Base-by-base conservation (phyloP, 345 rosid species). In the Angophora floribunda region DNA sequence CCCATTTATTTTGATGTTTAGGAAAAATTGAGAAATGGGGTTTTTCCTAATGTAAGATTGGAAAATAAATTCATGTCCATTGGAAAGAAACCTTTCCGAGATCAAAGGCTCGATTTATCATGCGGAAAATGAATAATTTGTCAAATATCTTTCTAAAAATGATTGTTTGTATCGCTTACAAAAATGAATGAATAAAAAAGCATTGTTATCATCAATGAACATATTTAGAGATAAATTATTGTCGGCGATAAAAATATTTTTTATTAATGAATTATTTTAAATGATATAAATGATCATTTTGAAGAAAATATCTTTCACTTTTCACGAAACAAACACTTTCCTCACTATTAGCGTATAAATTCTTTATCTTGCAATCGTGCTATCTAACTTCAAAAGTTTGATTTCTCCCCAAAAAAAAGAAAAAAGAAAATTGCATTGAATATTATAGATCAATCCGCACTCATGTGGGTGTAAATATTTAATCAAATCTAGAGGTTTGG, bases 81-180 rank as follows among this genome's bases (percentile, higher is more conserved):
- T 70, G 24, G 13, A 7, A 65, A 36, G 45, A 70, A 70, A 63
- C 9, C 13, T 70, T 13, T 70, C 3, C 24, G 3, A 32, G 45
- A 36, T 70, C 80, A 70, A 70, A 70, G 3, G 13, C 4, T 6
- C 6, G 3, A 0, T 16, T 70, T 9, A 6, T 32, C 36, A 16
- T 0, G 17, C 5, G 6, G 16, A 17, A 70, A 36, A 30, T 70
- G 3, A 8, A 70, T 4, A 6, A 32, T 70, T 32, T 32, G 2
- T 4, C 16, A 14, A 16, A 32, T 67, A 16, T 32, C 1, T 16
- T 30, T 9, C 1, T 15, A 67, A 32, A 70, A 70, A 32, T 32
- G 22, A 16, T 70, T 4, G 0, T 15, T 32, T 7, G 7, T 1
- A n/a, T 65, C 19, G 14, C 13, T 65, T 14, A 14, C 7, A 0